These are phyloP conservation scores for Geoglossum cookeanum DNA, from an alignment of 2,329 filamentous ascomycete genomes.

Conservation along the genomic window DNA sequence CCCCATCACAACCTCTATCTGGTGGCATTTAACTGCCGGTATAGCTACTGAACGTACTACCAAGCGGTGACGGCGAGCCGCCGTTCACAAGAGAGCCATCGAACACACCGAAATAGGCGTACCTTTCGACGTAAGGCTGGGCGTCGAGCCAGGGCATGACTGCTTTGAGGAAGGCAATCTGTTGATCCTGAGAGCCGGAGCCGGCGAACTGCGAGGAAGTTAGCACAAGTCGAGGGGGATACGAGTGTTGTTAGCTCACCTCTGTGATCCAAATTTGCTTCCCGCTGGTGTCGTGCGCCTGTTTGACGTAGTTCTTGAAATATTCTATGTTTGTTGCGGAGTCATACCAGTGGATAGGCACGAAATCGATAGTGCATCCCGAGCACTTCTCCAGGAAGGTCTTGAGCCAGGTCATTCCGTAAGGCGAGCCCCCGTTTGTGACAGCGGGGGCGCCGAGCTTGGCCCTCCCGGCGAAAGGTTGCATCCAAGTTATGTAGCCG, in stretches of 20 bases:
- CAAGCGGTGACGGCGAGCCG: not conserved
- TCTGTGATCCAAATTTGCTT: slow-evolving; percentile 10
- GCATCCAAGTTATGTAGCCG: slow-evolving; percentile 10
- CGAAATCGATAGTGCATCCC: slow-evolving; percentile 18
- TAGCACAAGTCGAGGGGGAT: not conserved
- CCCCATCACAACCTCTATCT: too few species aligned
- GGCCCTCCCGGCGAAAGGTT: slow-evolving; percentile 9
- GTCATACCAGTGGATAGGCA: slow-evolving; percentile 20
- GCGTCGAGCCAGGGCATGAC: slow-evolving; percentile 10
- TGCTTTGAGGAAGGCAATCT: slow-evolving; percentile 5
- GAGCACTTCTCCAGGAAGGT: slow-evolving; percentile 15
- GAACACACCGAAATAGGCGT: slow-evolving; percentile 5
- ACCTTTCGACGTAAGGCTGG: slow-evolving; percentile 9
- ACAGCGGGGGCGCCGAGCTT: slow-evolving; percentile 17
- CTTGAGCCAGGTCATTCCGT: slow-evolving; percentile 14
- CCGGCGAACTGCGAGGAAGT: not conserved
- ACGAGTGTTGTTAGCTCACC: not conserved
- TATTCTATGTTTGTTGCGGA: slow-evolving; percentile 11
- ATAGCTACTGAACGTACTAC: not conserved
- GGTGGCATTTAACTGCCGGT: not conserved
- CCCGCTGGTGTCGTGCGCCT: slow-evolving; percentile 8
- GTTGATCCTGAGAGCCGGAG: not conserved
- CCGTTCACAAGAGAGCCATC: not conserved
- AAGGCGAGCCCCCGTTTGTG: slow-evolving; percentile 9
- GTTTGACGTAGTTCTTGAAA: slow-evolving; percentile 16